These are phyloP conservation scores for Umbelopsis sp. DNA, from an alignment of 371 early-diverging fungal species.

Conservation along the genomic window DNA sequence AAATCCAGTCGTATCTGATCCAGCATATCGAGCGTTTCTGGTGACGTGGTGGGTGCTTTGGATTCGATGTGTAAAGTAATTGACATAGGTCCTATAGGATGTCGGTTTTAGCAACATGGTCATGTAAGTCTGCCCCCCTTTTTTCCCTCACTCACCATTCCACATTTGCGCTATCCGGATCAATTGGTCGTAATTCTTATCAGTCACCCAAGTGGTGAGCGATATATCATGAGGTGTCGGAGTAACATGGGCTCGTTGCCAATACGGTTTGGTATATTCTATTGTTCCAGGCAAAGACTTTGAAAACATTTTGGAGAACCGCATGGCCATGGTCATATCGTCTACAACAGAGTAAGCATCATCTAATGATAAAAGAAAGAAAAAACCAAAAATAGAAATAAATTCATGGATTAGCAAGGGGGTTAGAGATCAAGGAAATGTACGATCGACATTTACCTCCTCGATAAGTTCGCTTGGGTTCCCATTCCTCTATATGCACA, in stretches of 20 bases:
- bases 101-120: not conserved
- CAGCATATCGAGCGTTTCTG: slow-evolving; percentile 20
- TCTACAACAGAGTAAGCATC: slow-evolving; percentile 39
- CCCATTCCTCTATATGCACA: slow-evolving; percentile 35
- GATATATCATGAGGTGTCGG: slow-evolving; percentile 38
- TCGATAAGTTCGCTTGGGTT: slow-evolving; percentile 48
- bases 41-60: slow-evolving; percentile 23
- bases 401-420: not conserved
- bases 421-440: no score
- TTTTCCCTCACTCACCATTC: slow-evolving; percentile 36
- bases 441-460: slow-evolving; percentile 30
- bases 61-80: slow-evolving; percentile 38
- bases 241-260: slow-evolving; percentile 34
- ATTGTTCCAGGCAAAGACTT: slow-evolving; percentile 43
- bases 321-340: slow-evolving; percentile 46
- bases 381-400: not conserved
- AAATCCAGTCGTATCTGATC: slow-evolving; percentile 30
- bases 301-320: slow-evolving; percentile 50
- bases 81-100: slow-evolving; percentile 44
- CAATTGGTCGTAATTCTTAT: slow-evolving; percentile 40
- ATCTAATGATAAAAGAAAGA: slow-evolving; percentile 24
- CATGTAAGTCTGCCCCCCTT: not conserved
- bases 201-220: slow-evolving; percentile 38
- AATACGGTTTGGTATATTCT: slow-evolving; percentile 41
- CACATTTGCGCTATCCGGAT: slow-evolving; percentile 40